Base-by-base conservation (phyloP, 2,329 filamentous ascomycete genomes). In the Colletotrichum sp. region DNA sequence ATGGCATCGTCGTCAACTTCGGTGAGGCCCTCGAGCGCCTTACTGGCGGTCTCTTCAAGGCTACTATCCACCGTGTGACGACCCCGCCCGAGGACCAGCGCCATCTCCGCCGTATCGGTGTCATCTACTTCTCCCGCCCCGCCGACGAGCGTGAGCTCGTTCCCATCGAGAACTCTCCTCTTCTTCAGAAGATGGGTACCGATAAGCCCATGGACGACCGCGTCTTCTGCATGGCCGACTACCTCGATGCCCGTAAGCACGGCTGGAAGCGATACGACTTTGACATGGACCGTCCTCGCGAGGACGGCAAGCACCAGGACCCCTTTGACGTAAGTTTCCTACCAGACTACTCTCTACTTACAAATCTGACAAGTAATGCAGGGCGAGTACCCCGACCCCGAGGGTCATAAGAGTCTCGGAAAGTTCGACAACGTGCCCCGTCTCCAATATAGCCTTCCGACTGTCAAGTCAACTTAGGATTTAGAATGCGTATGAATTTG, bases 101-200 rank as follows among this genome's bases (percentile, higher is more conserved):
- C 15, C 80, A 83, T 60, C 80, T 81, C 13, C 79, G 82, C 55
- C 81, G 85, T 6, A 77, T 86, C 39, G 84, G 84, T 5, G 78
- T 86, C 48, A 83, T 85, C 58, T 87, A 86, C 74, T 87, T 87
- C 71, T 82, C 85, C 3, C 79, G 85, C 13, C 85, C 85, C 0
- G 81, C 81, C 0, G 83, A 85, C 65, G 80, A 86, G 3, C 80
- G 83, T 1, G 79, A 83, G 70, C 80, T 86, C 15, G 82, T 82
- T 58, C 82, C 85, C 12, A 82, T 84, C 22, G 79, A 81, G 10
- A 81, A 81, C 68, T 80, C 80, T 6, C 84, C 84, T 5, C 70
- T 86, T 27, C 76, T 86, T 12, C 79, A 82, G 74, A 78, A 76
- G 55, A 75, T 81, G 74, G 80, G 80, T 1, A 77, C 79, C 13